phyloP scores from a whole-genome alignment of 495 filamentous ascomycete genomes.

The Aspergillus sclerotiicarbonarius region DNA sequence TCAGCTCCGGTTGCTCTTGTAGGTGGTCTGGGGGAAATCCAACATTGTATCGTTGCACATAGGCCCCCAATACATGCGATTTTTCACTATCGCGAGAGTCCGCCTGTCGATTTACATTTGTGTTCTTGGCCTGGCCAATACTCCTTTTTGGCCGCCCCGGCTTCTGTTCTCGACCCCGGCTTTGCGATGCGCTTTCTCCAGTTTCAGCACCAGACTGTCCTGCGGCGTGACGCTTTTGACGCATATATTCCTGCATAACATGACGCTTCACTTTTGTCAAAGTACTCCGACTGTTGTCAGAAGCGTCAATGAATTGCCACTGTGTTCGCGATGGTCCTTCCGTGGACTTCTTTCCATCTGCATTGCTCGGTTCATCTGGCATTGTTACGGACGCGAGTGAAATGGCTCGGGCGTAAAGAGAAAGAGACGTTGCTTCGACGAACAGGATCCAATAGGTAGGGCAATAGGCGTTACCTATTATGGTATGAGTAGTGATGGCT shows the following conservation, averaged over 20 bases:
- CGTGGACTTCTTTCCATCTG: neutral
- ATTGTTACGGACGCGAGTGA: conserved; percentile 9
- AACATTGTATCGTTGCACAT: neutral
- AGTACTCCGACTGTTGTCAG: conserved; percentile 38
- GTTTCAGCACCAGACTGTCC: conserved; percentile 10
- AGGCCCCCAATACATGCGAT: neutral
- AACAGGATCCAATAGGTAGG: neutral
- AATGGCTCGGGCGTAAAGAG: neutral
- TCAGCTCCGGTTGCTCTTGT: neutral
- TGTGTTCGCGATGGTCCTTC: conserved; percentile 19
- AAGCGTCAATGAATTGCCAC: conserved; percentile 46
- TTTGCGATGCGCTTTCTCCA: conserved; percentile 20
- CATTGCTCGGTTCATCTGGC: conserved; percentile 11
- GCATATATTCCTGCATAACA: conserved; percentile 50
- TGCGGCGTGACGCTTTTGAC: conserved; percentile 35
- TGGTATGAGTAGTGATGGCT: neutral
- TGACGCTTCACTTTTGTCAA: conserved; percentile 45
- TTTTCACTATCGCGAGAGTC: conserved; percentile 4
- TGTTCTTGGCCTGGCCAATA: conserved; percentile 10
- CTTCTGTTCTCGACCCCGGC: neutral
- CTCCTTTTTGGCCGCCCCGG: conserved; percentile 24
- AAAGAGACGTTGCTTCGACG: neutral
- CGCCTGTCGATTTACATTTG: conserved; percentile 6
- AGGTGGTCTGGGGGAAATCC: neutral
- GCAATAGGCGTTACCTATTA: neutral